Base-by-base conservation (phyloP, 441 rosid genomes). In the Euphorbia schlechtendalii region DNA sequence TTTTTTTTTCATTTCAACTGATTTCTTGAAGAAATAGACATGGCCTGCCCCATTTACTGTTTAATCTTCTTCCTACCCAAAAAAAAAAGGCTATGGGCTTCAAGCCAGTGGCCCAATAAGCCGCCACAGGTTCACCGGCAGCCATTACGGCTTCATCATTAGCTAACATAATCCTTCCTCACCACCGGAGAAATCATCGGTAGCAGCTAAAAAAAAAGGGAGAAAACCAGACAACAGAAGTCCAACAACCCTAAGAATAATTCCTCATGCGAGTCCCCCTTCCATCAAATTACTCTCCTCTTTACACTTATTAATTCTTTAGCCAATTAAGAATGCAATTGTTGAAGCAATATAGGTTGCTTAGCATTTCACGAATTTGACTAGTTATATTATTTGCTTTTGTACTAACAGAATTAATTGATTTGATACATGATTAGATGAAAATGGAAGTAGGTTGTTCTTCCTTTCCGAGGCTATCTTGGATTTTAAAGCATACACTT, bases 201-300 rank as follows among this genome's bases (percentile, higher is more conserved):
- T n/a, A n/a, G n/a, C n/a, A n/a, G n/a, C n/a, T n/a, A n/a, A n/a
- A n/a, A n/a, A n/a, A 34, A 56, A 46, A 87, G 82, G 90, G 89
- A 79, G 5, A 85, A 87, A 81, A 76, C 86, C 28, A 85, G 77
- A 73, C 87, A 74, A 14, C 85, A 81, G 25, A 84, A 87, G 77
- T 71, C 67, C 25, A 34, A 81, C 54, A 85, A 83, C 64, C 73
- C 81, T 3, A 86, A 78, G 82, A 84, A 81, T n/a, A 65, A 82
- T 74, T 59, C 74, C 84, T 6, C 77, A 73, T 4, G 84, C 81
- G 77, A 75, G 80, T 76, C 41, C 54, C 14, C 13, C 4, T n/a
- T 43, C 45, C 21, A 11, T 34, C 20, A 46, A 20, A 21, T 56
- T 13, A 13, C 45, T 46, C 48, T 20, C 11, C 18, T 59, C 27